Conservation (phyloP, 345 rosid genomes). For the Firmiana major region DNA sequence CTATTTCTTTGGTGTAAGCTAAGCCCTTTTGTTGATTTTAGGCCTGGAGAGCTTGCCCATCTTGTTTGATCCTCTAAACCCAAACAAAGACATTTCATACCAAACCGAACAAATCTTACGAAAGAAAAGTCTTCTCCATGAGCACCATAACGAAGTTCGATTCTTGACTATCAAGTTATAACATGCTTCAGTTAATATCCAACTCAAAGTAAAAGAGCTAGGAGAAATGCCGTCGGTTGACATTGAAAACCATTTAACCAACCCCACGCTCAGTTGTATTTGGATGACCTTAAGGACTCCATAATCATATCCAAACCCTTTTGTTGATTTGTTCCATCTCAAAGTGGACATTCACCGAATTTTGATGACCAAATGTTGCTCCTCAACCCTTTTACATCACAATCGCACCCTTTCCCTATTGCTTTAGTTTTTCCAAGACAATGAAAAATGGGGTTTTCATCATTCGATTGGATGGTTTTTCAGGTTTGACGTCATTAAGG, state of each 20-base stretch:
- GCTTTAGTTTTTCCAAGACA: neutral
- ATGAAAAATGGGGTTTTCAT: neutral
- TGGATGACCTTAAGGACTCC: constrained; percentile 5
- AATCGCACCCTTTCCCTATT: too few species aligned
- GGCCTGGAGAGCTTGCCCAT: neutral
- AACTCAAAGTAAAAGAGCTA: neutral
- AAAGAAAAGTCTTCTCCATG: neutral
- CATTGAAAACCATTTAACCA: neutral
- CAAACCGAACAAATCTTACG: neutral
- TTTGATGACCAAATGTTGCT: constrained; percentile 1
- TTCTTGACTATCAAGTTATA: neutral
- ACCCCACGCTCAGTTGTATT: constrained; percentile 5
- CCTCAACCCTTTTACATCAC: neutral
- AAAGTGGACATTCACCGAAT: constrained; percentile 8
- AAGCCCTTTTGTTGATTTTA: neutral
- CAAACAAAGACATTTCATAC: neutral
- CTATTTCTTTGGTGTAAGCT: neutral
- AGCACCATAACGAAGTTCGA: neutral
- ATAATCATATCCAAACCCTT: neutral
- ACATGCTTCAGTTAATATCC: neutral
- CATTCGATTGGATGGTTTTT: neutral
- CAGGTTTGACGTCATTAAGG: neutral
- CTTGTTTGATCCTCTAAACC: neutral
- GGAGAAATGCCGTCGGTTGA: neutral
- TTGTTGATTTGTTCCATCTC: neutral